Evolutionary conservation across 1,284 basidiomycete genomes (phyloP).

Genomic region (Puccinia coronata): DNA sequence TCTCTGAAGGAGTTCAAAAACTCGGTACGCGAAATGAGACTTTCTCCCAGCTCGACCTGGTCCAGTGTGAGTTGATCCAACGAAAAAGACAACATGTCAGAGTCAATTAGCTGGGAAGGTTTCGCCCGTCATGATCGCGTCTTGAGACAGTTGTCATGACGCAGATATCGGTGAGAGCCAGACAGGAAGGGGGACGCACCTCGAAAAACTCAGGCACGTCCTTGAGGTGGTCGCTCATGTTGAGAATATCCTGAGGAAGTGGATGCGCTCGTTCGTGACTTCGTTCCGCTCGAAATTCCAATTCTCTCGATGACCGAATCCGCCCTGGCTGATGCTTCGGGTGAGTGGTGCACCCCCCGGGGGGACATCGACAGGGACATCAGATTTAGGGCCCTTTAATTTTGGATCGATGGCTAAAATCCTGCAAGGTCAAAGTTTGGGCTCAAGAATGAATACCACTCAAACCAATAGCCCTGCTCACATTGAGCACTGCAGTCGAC

Average conservation of each 20-base stretch:
- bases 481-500: too few species aligned
- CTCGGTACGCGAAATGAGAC: constrained; percentile 85
- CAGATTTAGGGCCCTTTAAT: too few species aligned
- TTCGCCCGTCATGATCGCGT: not conserved
- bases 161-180: not conserved
- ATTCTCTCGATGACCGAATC: not conserved
- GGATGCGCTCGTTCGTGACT: too few species aligned
- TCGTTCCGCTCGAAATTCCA: not conserved
- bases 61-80: not conserved
- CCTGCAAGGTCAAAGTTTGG: too few species aligned
- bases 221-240: constrained; percentile 59
- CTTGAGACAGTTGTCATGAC: not conserved
- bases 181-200: constrained; percentile 59
- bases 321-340: not conserved
- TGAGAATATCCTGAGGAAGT: too few species aligned
- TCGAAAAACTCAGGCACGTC: constrained; percentile 73
- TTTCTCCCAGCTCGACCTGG: constrained; percentile 87
- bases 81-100: not conserved
- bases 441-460: too few species aligned
- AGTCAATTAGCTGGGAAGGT: not conserved
- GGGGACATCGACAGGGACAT: too few species aligned
- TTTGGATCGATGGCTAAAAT: too few species aligned
- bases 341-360: too few species aligned
- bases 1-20: constrained; percentile 90
- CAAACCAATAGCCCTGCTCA: too few species aligned